Base-by-base conservation (phyloP, 2,329 filamentous ascomycete species). In the Chalara sp. region DNA sequence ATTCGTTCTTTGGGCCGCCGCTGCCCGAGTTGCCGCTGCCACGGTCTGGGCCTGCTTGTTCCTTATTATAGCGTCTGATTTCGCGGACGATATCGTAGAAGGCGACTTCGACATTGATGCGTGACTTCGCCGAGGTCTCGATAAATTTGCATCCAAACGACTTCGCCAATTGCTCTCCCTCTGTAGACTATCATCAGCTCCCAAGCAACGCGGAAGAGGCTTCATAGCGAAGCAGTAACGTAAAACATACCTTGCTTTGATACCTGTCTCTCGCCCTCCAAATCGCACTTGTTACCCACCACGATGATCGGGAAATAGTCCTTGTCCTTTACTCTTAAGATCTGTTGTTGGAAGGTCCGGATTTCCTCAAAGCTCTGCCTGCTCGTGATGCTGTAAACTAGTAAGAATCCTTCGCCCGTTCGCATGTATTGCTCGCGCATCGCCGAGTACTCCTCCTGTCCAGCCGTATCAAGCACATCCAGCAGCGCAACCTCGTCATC, bases 351-450 rank as follows among this genome's bases (percentile, higher is more conserved):
- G 74, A 97, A 97, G 46, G 90, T 96, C 73, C 90, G 87, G 71
- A 99, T 97, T 76, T 99, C 93, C 69, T 99, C 92, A 66, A 96
- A 97, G 65, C 89, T 95, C 73, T 96, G 91, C 66, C 91, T 83
- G 66, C 92, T 96, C 51, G 89, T 96, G 76, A 99, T 99, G 61
- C 91, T 96, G 79, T 97, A 97, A 65, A 97, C 90, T 48, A 99
- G 84, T 66, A 99, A 76, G 74, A 99, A 99, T 49, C 93, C 93
- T 73, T 99, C 93, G 68, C 93, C 93, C 29, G 92, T 97, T 65
- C 93, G 86, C 92, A 99, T 99, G 80, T 97, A 99, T 75, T 97
- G 93, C 76, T 99, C 93, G 68, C 93, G 82, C 93, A 99, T 97
- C 49, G 93, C 93, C 51, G 91, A 96, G 77, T 97, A 99, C 75